Conservation (phyloP, 257 asterid genomes). For the Ehretia macrophylla region DNA sequence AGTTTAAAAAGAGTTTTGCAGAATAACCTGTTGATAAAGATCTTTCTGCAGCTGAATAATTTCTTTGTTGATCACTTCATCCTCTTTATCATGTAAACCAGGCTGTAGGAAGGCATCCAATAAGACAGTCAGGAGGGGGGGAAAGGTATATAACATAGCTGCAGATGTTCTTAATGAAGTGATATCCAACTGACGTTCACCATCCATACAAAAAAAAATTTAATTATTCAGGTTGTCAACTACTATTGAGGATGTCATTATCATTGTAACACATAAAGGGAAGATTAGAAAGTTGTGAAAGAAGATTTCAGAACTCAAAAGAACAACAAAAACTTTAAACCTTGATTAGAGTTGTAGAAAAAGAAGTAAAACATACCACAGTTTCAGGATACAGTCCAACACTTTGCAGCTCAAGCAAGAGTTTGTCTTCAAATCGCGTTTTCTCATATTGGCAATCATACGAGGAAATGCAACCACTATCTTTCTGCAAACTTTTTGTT, state of each 20-base stretch:
- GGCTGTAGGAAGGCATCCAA: constrained; percentile 50
- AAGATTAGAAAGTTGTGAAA: background rate
- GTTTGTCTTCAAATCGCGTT: constrained; percentile 63
- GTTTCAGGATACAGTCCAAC: constrained; percentile 66
- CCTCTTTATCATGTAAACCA: constrained; percentile 83
- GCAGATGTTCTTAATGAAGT: background rate
- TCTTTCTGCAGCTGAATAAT: constrained; percentile 55
- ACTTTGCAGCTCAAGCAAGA: constrained; percentile 73
- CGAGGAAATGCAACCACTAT: constrained; percentile 35
- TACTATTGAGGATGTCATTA: no score
- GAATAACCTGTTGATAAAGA: constrained; percentile 66
- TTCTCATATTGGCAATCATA: constrained; percentile 64
- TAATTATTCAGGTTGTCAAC: background rate
- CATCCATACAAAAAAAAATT: background rate
- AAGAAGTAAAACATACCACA: constrained; percentile 51
- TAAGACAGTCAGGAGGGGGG: constrained; percentile 7
- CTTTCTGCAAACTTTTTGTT: constrained; percentile 36
- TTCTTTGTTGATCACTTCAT: constrained; percentile 55
- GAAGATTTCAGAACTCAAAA: no score
- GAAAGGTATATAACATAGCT: background rate
- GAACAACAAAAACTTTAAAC: no score
- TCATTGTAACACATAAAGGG: background rate
- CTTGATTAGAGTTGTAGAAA: background rate
- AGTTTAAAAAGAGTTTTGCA: constrained; percentile 5
- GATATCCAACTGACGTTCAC: background rate